A percentile compares a stretch with the other conserved stretches of the same genome.
phyloP scores from a whole-genome alignment of 2,329 filamentous ascomycete species.

The Colletotrichum falcatum region DNA sequence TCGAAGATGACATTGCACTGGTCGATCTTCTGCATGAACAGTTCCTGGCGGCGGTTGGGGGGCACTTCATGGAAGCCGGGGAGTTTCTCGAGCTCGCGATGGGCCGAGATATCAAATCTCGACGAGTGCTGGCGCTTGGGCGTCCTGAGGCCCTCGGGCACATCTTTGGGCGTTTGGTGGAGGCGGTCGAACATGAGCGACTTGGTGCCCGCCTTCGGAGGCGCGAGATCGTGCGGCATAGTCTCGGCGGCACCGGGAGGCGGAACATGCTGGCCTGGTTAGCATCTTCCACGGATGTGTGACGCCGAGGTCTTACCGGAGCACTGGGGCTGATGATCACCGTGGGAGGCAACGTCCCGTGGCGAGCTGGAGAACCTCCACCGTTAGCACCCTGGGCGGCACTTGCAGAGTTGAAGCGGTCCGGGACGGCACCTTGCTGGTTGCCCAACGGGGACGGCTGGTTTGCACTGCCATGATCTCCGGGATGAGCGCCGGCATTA shows the following conservation, averaged over 20 bases:
- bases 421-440: constrained; percentile 52
- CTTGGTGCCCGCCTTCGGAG: constrained; percentile 91
- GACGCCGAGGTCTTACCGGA: constrained; percentile 71
- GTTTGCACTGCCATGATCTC: constrained; percentile 56
- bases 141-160: constrained; percentile 93
- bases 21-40: constrained; percentile 99
- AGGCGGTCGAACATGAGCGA: constrained; percentile 89
- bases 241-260: constrained; percentile 95
- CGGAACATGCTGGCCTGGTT: constrained; percentile 78
- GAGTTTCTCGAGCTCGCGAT: constrained; percentile 95
- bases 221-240: constrained; percentile 96
- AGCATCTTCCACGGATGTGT: background rate
- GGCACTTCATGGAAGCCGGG: constrained; percentile 98
- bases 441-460: constrained; percentile 54
- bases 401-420: constrained; percentile 56
- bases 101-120: constrained; percentile 96
- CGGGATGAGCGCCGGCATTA: constrained; percentile 56
- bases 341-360: constrained; percentile 79
- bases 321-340: constrained; percentile 96
- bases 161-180: constrained; percentile 94
- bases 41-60: constrained; percentile 91
- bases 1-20: constrained; percentile 99
- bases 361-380: constrained; percentile 71
- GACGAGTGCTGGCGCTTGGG: constrained; percentile 98
- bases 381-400: constrained; percentile 56